These are phyloP conservation scores for Colletotrichum orbiculare DNA, from an alignment of 2,329 filamentous ascomycete species.

Conservation along the genomic window DNA sequence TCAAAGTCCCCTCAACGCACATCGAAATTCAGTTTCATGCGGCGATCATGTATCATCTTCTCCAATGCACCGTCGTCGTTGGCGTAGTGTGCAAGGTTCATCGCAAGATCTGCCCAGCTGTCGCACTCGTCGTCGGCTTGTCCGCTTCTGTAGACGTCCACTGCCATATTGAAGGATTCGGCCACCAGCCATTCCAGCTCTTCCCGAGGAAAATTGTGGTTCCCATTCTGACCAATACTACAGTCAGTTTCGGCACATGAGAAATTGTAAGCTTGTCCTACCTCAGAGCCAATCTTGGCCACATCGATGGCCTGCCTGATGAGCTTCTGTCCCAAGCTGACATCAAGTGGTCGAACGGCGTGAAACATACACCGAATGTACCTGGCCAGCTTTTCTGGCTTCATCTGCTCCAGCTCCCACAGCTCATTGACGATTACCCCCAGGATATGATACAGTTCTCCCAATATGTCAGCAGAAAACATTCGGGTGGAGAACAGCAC, in stretches of 20 bases:
- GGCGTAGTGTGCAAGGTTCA: constrained; percentile 69
- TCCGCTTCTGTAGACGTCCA: constrained; percentile 71
- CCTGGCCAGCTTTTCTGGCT: constrained; percentile 72
- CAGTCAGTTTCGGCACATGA: constrained; percentile 8
- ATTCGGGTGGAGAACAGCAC: constrained; percentile 6
- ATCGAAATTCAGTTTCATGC: constrained; percentile 21
- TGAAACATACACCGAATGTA: constrained; percentile 85
- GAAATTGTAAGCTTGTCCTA: constrained; percentile 43
- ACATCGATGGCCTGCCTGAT: constrained; percentile 71
- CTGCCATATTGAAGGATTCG: constrained; percentile 74
- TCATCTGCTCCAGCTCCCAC: constrained; percentile 66
- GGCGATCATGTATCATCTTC: constrained; percentile 13
- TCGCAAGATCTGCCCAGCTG: constrained; percentile 71
- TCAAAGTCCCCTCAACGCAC: too few species aligned
- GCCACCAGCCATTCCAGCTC: constrained; percentile 84
- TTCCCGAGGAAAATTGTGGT: constrained; percentile 65
- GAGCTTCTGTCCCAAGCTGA: constrained; percentile 66
- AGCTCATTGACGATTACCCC: constrained; percentile 78
- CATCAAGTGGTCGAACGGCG: constrained; percentile 68
- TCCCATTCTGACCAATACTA: constrained; percentile 42
- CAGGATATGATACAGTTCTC: constrained; percentile 65
- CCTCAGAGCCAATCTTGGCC: constrained; percentile 61
- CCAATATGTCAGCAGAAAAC: constrained; percentile 6
- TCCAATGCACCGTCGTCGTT: constrained; percentile 62
- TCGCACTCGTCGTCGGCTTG: constrained; percentile 64